Conservation (phyloP, 495 filamentous ascomycete species). For the Parathielavia hyrcaniae region DNA sequence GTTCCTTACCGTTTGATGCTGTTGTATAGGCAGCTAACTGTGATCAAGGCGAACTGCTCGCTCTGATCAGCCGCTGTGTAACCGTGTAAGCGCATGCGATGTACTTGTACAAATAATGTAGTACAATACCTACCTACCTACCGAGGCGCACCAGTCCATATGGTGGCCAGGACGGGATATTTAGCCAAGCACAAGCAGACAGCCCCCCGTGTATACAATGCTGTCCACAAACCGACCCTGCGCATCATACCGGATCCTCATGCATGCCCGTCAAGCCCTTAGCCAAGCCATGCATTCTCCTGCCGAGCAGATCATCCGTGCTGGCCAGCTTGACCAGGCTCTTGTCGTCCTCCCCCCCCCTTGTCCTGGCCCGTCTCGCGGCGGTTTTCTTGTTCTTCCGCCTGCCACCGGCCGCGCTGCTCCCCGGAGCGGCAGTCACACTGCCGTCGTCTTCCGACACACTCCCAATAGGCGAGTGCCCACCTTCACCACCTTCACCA, state of each 20-base stretch:
- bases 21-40: too few relatives aligned
- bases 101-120: too few relatives aligned
- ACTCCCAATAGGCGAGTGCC: too few relatives aligned
- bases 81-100: too few relatives aligned
- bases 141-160: too few relatives aligned
- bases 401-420: background rate
- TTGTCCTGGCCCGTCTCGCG: constrained; percentile 14
- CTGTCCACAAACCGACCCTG: background rate
- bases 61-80: too few relatives aligned
- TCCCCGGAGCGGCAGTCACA: background rate
- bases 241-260: constrained; percentile 38
- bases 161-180: background rate
- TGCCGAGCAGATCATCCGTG: constrained; percentile 73
- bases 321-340: constrained; percentile 71
- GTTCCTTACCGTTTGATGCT: too few relatives aligned
- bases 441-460: background rate
- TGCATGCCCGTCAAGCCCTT: constrained; percentile 67
- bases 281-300: constrained; percentile 80
- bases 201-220: background rate
- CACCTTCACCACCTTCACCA: background rate
- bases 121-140: too few relatives aligned
- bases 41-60: too few relatives aligned
- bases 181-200: background rate
- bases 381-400: constrained; percentile 4
- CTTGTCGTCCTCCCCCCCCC: constrained; percentile 37